A percentile compares a stretch with the other conserved stretches of the same genome.
Evolutionary conservation across 805 yeast genomes (phyloP).

Genomic region (Barnettozyma sp.): DNA sequence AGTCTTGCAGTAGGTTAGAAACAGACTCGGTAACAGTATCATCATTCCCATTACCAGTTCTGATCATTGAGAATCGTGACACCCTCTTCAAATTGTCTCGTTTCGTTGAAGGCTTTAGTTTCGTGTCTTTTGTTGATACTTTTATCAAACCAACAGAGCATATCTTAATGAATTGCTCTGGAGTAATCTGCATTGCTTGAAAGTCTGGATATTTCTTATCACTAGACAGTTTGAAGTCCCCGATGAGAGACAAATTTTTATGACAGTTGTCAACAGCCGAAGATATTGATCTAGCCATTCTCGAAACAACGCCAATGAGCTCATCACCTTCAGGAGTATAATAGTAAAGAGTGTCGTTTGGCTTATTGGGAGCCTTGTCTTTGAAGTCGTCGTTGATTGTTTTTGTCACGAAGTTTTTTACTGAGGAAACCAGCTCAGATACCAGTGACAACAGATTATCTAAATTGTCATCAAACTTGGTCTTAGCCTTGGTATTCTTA

Average conservation of each 20-base stretch:
- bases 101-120: conserved; percentile 14
- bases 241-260: conserved; percentile 46
- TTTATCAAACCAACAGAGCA: conserved; percentile 58
- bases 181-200: conserved; percentile 45
- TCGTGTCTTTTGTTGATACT: conserved; percentile 26
- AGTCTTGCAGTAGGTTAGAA: conserved; percentile 28
- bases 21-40: conserved; percentile 24
- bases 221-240: conserved; percentile 55
- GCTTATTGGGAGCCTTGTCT: conserved; percentile 4
- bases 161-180: conserved; percentile 50
- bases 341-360: conserved; percentile 33
- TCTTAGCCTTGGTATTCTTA: conserved; percentile 17
- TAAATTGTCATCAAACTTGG: conserved; percentile 34
- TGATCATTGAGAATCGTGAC: conserved; percentile 30
- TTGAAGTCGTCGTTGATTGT: conserved; percentile 37
- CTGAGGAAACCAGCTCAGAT: conserved; percentile 57
- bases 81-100: conserved; percentile 24
- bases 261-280: conserved; percentile 44
- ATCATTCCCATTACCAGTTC: conserved; percentile 24
- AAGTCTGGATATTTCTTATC: conserved; percentile 67
- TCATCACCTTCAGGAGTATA: conserved; percentile 64
- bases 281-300: conserved; percentile 50
- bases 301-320: conserved; percentile 51
- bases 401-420: conserved; percentile 53
- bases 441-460: conserved; percentile 55